Evolutionary conservation across 441 rosid genomes (phyloP), one percentile per base, ranked within the genome.

Genomic region (Corymbia calophylla): DNA sequence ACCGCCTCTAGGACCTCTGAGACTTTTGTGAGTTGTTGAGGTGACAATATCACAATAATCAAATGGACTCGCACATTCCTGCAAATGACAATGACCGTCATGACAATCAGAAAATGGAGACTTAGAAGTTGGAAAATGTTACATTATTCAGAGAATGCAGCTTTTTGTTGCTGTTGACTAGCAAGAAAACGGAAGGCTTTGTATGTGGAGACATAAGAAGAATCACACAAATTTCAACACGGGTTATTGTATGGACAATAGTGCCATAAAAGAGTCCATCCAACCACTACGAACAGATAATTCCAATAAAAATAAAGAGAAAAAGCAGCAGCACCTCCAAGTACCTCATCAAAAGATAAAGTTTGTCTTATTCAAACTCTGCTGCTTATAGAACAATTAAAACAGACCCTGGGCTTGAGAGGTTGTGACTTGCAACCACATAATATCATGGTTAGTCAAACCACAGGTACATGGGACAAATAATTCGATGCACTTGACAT

Each of bases 1-100:
- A 90, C 99, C 99, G 91, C 99, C 99, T 94, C 99, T 94, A 12
- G 99, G 99, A 89, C 99, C 99, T 48, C 98, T 94, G 58, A 98
- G 96, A 93, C 99, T 96, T 92, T 98, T 98, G 92, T 98, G 99
- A 54, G 99, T 98, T 55, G 99, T 98, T 81, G 99, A 97, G 86
- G 99, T 98, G 89, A 98, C 99, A 89, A 98, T 93, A 93, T 98
- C 99, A 92, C 99, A 97, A 92, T 94, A 94, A 88, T 98, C 99
- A 94, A 97, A 97, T 27, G 99, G 99, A 93, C 94, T 95, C n/a
- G 94, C 92, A 92, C 95, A 96, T 91, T 94, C 99, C 99, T 98
- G 94, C 84, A 32, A 88, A 88, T 80, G 77, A 68, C 70, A 88
- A 86, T 23, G 70, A 68, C 10, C 12, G 68, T 82, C 32, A 66